These are phyloP conservation scores for Chaetomium tenue DNA, from an alignment of 495 filamentous ascomycete genomes.

Conservation along the genomic window DNA sequence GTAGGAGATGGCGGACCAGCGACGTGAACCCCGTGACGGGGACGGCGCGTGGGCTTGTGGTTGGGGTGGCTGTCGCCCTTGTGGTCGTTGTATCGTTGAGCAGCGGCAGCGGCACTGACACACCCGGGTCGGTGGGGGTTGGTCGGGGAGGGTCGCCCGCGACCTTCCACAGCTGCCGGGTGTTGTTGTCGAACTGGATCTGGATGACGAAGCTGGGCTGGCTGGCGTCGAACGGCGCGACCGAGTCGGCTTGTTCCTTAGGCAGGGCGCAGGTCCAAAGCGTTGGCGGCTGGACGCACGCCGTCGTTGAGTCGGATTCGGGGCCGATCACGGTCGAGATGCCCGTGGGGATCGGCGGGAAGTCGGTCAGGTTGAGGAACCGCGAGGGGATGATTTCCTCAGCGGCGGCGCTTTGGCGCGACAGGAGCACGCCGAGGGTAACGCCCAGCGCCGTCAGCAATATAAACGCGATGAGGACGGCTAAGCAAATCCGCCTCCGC, in stretches of 20 bases:
- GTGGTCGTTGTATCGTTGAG: neutral
- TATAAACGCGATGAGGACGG: slow-evolving; percentile 53
- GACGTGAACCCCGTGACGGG: slow-evolving; percentile 16
- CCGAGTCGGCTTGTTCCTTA: slow-evolving; percentile 64
- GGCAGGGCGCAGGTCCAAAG: slow-evolving; percentile 83
- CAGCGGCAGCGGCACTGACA: neutral
- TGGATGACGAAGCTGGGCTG: slow-evolving; percentile 77
- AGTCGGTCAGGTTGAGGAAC: slow-evolving; percentile 82
- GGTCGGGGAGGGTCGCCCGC: slow-evolving; percentile 35
- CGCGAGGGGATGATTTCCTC: slow-evolving; percentile 37
- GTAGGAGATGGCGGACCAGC: slow-evolving; percentile 13
- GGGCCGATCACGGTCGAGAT: slow-evolving; percentile 71
- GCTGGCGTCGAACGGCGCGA: slow-evolving; percentile 57
- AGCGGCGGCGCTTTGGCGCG: slow-evolving; percentile 42
- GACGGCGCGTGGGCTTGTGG: slow-evolving; percentile 13
- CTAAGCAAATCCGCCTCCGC: slow-evolving; percentile 59
- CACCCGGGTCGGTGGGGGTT: slow-evolving; percentile 9
- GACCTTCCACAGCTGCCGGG: slow-evolving; percentile 47
- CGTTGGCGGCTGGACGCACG: slow-evolving; percentile 65
- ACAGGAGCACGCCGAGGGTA: slow-evolving; percentile 60
- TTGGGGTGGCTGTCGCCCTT: slow-evolving; percentile 26
- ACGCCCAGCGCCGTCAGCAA: slow-evolving; percentile 59
- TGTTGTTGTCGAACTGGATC: slow-evolving; percentile 76
- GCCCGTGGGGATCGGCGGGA: slow-evolving; percentile 81
- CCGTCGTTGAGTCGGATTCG: slow-evolving; percentile 54